Conservation (phyloP, 2,329 filamentous ascomycete genomes). For the Colletotrichum scovillei region DNA sequence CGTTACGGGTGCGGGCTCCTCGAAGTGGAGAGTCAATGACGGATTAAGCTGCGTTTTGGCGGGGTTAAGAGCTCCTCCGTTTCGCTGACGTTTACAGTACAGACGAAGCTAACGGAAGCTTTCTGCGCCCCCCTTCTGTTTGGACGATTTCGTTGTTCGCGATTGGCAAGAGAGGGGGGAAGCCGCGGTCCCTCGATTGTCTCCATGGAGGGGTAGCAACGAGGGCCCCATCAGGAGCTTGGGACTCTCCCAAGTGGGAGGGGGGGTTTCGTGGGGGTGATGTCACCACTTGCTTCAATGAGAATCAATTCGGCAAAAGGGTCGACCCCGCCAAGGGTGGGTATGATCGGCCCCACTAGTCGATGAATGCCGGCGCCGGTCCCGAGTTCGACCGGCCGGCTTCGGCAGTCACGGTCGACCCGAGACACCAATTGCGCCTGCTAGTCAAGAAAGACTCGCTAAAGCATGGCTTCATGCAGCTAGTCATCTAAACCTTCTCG, state of each 20-base stretch:
- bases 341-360: not conserved
- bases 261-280: constrained; percentile 25
- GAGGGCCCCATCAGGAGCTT: not conserved
- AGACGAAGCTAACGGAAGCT: not conserved
- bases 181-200: not conserved
- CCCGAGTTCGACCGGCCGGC: not conserved
- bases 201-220: constrained; percentile 3
- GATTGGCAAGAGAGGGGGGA: not conserved
- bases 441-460: not conserved
- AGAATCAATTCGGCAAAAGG: constrained; percentile 2
- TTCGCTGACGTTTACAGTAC: constrained; percentile 12
- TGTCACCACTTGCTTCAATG: constrained; percentile 26
- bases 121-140: not conserved
- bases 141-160: not conserved
- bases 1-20: not conserved
- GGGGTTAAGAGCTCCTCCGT: not conserved
- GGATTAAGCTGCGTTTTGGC: not conserved
- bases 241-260: not conserved
- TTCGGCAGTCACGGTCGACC: not conserved
- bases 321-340: not conserved
- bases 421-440: not conserved
- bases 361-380: constrained; percentile 9
- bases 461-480: not conserved
- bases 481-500: not conserved
- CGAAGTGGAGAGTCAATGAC: not conserved